Conservation (phyloP, 2,329 filamentous ascomycete genomes). For the Trichophyton equinum region DNA sequence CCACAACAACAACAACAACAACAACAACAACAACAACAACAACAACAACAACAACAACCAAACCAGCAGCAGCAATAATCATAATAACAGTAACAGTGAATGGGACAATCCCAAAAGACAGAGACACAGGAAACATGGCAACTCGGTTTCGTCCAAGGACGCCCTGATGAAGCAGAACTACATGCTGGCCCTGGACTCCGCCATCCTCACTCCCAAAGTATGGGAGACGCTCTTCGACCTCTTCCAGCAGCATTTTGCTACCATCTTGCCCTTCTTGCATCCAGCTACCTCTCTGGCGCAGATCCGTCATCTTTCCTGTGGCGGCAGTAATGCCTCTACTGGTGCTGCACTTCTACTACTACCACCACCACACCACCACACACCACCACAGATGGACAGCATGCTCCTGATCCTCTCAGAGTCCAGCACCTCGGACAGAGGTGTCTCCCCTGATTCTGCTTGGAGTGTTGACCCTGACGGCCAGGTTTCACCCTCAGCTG, state of each 20-base stretch:
- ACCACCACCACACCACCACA: neutral
- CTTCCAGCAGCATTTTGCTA: constrained; percentile 47
- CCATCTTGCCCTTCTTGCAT: constrained; percentile 46
- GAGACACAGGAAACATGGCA: constrained; percentile 25
- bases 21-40: constrained; percentile 20
- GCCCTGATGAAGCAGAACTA: constrained; percentile 6
- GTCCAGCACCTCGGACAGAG: constrained; percentile 23
- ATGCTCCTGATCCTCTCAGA: constrained; percentile 14
- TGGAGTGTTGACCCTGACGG: constrained; percentile 44
- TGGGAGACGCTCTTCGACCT: constrained; percentile 47
- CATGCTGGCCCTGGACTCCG: constrained; percentile 39
- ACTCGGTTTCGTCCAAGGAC: constrained; percentile 22
- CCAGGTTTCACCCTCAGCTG: constrained; percentile 42
- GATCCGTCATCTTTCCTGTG: constrained; percentile 25
- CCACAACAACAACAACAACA: constrained; percentile 19
- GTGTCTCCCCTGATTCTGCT: constrained; percentile 40
- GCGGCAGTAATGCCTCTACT: constrained; percentile 12
- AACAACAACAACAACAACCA: neutral
- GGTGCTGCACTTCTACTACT: constrained; percentile 1
- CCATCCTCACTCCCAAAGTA: constrained; percentile 40
- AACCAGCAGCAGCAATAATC: constrained; percentile 10
- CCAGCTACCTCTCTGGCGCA: constrained; percentile 42
- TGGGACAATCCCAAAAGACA: constrained; percentile 33
- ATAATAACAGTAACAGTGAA: constrained; percentile 18
- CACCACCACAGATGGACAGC: neutral